Percentiles rank a stretch among this genome's conserved stretches.
These are phyloP conservation scores for Metschnikowia borealis DNA, from an alignment of 805 yeast genomes.

Conservation along the genomic window DNA sequence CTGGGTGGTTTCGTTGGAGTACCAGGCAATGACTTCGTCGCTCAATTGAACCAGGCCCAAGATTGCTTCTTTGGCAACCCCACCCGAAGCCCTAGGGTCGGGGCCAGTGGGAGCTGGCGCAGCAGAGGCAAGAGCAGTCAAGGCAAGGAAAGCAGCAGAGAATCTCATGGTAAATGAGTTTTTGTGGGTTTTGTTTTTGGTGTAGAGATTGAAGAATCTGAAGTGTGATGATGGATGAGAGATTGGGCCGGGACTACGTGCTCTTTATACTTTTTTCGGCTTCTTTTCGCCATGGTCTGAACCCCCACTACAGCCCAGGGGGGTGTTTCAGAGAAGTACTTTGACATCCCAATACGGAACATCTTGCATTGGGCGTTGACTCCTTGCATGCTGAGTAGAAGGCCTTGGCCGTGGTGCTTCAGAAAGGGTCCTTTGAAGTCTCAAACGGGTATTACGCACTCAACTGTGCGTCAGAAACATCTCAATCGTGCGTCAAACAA, in stretches of 20 bases:
- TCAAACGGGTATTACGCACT: slow-evolving; percentile 2
- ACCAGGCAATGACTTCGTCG: slow-evolving; percentile 11
- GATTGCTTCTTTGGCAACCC: slow-evolving; percentile 15
- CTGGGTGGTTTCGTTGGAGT: slow-evolving; percentile 9
- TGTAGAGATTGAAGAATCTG: background rate
- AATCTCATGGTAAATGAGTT: slow-evolving; percentile 10
- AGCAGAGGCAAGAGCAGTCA: slow-evolving; percentile 12
- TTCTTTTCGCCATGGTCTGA: too few species aligned
- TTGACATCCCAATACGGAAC: background rate
- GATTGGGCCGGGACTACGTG: too few species aligned
- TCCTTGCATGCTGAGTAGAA: background rate
- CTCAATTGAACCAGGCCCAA: slow-evolving; percentile 12
- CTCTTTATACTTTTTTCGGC: background rate
- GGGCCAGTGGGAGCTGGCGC: background rate
- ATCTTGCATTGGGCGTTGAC: background rate
- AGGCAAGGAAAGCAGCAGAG: slow-evolving; percentile 13
- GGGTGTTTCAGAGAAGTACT: background rate
- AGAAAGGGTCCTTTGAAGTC: slow-evolving; percentile 10
- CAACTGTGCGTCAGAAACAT: background rate
- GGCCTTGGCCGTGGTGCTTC: background rate
- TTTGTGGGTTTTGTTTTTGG: too few species aligned
- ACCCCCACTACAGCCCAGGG: background rate
- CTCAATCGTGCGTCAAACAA: background rate
- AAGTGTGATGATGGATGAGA: background rate
- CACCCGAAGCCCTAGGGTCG: background rate